Base-by-base conservation (phyloP, 163 green algal species). In the Chlorella variabilis region DNA sequence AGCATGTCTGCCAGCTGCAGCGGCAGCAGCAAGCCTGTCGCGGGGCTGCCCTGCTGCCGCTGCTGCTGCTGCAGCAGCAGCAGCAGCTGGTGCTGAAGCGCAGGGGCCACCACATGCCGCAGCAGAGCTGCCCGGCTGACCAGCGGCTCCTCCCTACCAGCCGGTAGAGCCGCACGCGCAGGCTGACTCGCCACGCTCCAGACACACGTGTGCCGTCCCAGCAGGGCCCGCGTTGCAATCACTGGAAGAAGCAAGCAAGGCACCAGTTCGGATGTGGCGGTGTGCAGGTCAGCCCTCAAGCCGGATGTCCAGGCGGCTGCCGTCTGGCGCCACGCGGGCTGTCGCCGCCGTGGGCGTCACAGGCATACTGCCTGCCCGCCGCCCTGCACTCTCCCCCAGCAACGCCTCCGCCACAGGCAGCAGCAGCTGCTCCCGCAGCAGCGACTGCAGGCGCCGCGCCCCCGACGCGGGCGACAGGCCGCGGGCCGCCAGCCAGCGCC, bases 371-470 rank as follows among this genome's bases (percentile, higher is more conserved):
- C 54, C 23, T 33, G 54, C 5, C 54, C 54, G 23, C 20, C 54
- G 5, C 23, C 54, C 54, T 11, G 54, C 11, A 8, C 61, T 42
- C 29, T 39, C 29, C 61, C 58, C 13, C 63, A 82, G 63, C 63
- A 82, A 18, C 13, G 62, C 62, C 0, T 69, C 42, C 25, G 76
- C 76, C 33, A 63, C 48, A 7, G 76, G 76, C 63, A 63, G 61
- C 62, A 82, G 45, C 63, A 82, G 61, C 65, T 82, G 62, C 63
- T 76, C 41, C 33, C 76, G 63, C 48, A 82, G 76, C 63, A 82
- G 62, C 21, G 36, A 23, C 48, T 68, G 63, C 62, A 82, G 63
- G 18, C 41, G 63, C 4, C 36, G 63, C 25, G 76, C 76, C 0
- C 76, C 76, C 1, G 65, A 49, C 8, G 29, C 41, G 15, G 76